These are phyloP conservation scores for Serendipita vermifera DNA, from an alignment of 768 basidiomycete species.

Conservation along the genomic window DNA sequence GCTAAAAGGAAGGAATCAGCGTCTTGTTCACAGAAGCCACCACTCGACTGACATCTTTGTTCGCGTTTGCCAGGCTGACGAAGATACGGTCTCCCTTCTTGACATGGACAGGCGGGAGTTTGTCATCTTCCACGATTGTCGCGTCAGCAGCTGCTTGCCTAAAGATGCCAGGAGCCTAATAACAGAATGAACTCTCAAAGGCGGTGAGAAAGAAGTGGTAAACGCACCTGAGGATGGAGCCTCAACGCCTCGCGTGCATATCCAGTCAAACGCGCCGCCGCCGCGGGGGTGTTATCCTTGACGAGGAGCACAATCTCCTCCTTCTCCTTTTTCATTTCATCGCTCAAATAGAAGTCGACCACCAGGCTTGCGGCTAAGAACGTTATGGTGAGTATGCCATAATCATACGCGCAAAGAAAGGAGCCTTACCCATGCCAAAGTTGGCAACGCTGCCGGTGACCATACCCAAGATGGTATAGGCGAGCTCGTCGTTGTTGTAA, in stretches of 20 bases:
- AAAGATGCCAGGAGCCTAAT: constrained; percentile 26
- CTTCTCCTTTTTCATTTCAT: constrained; percentile 28
- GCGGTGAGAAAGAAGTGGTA: background rate
- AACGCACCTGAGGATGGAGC: background rate
- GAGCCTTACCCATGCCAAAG: constrained; percentile 48
- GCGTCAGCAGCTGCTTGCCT: constrained; percentile 26
- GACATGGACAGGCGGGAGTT: constrained; percentile 25
- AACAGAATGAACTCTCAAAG: background rate
- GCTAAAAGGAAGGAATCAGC: constrained; percentile 19
- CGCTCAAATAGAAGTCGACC: constrained; percentile 46
- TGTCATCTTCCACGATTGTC: constrained; percentile 27
- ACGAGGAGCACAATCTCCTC: constrained; percentile 29
- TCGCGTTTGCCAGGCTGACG: constrained; percentile 28
- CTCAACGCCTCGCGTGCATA: constrained; percentile 39
- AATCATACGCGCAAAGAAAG: constrained; percentile 16
- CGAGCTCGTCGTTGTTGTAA: constrained; percentile 42
- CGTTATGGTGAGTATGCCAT: background rate
- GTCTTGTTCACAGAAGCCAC: background rate
- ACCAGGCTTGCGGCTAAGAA: constrained; percentile 25
- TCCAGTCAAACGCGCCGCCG: constrained; percentile 28
- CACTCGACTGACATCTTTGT: constrained; percentile 29
- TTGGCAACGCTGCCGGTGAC: constrained; percentile 57
- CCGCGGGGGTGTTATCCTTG: constrained; percentile 15
- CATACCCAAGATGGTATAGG: constrained; percentile 58
- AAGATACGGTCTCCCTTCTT: constrained; percentile 27